Evolutionary conservation across 208 protist species (phyloP).

Genomic region (Leishmania amazonensis): DNA sequence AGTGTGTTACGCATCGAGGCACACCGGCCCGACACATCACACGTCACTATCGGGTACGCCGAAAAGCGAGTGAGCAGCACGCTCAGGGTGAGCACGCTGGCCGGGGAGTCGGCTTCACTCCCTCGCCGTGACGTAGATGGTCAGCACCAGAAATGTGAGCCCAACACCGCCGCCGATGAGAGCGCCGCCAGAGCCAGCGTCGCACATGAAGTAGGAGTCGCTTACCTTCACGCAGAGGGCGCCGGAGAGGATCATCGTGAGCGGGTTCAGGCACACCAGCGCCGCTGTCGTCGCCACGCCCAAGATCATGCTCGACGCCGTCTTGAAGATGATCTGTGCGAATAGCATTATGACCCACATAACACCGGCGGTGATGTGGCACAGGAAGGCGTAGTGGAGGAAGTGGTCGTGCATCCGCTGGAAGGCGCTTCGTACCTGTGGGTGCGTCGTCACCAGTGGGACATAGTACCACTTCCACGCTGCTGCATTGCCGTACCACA

Average conservation of each 20-base stretch:
- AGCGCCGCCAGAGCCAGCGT: constrained; percentile 45
- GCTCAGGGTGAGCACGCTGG: neutral
- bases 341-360: constrained; percentile 71
- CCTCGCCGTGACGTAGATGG: constrained; percentile 65
- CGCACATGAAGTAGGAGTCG: constrained; percentile 76
- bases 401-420: constrained; percentile 64
- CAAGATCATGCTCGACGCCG: constrained; percentile 50
- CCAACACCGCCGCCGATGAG: constrained; percentile 76
- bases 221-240: constrained; percentile 63
- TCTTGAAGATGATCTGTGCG: constrained; percentile 59
- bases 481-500: constrained; percentile 57
- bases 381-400: constrained; percentile 50
- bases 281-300: constrained; percentile 62
- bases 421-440: constrained; percentile 30
- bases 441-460: constrained; percentile 49
- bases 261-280: constrained; percentile 69
- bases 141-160: constrained; percentile 48
- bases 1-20: neutral
- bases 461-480: constrained; percentile 69
- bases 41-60: neutral
- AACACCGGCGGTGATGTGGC: constrained; percentile 50
- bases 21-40: neutral
- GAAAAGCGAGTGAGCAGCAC: neutral
- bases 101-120: constrained; percentile 7
- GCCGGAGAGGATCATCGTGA: constrained; percentile 68